Percentiles rank a stretch among this genome's conserved stretches.
Conservation (phyloP, 345 rosid genomes). For the Eucalyptus fibrosa region DNA sequence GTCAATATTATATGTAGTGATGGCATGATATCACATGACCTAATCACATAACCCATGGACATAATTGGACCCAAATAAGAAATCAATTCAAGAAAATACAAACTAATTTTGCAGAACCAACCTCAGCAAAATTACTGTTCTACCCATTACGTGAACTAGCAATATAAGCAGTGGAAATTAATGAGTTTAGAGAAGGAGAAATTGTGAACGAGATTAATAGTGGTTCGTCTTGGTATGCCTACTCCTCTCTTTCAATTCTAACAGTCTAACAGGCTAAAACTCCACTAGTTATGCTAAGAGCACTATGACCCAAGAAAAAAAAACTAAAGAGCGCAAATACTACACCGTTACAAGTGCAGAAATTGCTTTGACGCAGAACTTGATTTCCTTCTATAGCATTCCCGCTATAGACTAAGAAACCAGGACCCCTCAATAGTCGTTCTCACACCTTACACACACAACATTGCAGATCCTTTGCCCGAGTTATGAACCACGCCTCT, state of each 20-base stretch:
- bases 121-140: not conserved
- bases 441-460: not conserved
- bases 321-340: not conserved
- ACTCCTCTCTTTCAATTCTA: not conserved
- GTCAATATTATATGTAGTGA: not conserved
- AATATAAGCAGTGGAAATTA: too few relatives aligned
- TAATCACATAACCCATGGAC: not conserved
- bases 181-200: not conserved
- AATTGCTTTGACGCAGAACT: not conserved
- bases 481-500: accelerated
- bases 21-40: not conserved
- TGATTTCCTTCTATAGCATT: not conserved
- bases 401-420: not conserved
- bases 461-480: not conserved
- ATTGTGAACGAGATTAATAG: not conserved
- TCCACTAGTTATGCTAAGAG: not conserved
- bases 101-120: not conserved
- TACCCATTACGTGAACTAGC: not conserved
- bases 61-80: not conserved
- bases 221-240: not conserved
- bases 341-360: not conserved
- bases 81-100: not conserved
- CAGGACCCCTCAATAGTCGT: not conserved
- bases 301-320: not conserved
- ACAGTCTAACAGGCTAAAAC: not conserved